Evolutionary conservation across 495 filamentous ascomycete genomes (phyloP).

Genomic region (Xylaria flabelliformis): DNA sequence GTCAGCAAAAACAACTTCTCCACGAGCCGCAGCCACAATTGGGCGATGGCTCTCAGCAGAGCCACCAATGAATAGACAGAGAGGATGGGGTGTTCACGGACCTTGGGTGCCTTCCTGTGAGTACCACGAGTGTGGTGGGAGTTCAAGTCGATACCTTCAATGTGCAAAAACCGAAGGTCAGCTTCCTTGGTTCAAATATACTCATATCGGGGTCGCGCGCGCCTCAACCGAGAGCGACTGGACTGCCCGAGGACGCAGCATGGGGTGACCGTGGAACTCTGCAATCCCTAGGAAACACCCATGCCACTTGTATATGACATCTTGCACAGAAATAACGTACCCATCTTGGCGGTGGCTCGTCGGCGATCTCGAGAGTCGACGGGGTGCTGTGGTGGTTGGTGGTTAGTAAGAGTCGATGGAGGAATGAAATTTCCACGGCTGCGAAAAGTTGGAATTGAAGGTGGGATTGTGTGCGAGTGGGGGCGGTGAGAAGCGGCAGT

Average conservation of each 20-base stretch:
- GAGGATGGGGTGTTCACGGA: conserved; percentile 27
- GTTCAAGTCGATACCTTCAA: conserved; percentile 70
- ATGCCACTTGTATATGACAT: conserved; percentile 33
- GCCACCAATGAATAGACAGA: neutral
- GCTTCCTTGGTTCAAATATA: conserved; percentile 54
- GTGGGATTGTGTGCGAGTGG: conserved; percentile 42
- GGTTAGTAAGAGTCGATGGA: conserved; percentile 37
- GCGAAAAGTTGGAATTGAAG: conserved; percentile 32
- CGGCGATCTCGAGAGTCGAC: conserved; percentile 41
- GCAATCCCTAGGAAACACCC: conserved; percentile 19
- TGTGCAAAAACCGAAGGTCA: conserved; percentile 55
- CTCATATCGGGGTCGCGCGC: conserved; percentile 26
- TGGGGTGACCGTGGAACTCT: conserved; percentile 44
- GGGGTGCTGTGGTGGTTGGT: conserved; percentile 45
- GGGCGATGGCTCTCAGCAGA: neutral
- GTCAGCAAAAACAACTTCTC: conserved; percentile 1
- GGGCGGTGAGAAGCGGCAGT: conserved; percentile 50
- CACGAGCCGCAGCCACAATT: neutral
- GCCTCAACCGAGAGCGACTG: conserved; percentile 24
- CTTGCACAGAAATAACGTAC: conserved; percentile 47
- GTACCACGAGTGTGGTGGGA: conserved; percentile 86
- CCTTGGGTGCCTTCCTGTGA: conserved; percentile 91
- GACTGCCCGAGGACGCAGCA: conserved; percentile 37
- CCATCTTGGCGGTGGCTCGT: conserved; percentile 57
- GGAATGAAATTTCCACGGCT: conserved; percentile 26